Evolutionary conservation across 2,329 filamentous ascomycete species (phyloP).

Genomic region (Diaporthe amygdali): DNA sequence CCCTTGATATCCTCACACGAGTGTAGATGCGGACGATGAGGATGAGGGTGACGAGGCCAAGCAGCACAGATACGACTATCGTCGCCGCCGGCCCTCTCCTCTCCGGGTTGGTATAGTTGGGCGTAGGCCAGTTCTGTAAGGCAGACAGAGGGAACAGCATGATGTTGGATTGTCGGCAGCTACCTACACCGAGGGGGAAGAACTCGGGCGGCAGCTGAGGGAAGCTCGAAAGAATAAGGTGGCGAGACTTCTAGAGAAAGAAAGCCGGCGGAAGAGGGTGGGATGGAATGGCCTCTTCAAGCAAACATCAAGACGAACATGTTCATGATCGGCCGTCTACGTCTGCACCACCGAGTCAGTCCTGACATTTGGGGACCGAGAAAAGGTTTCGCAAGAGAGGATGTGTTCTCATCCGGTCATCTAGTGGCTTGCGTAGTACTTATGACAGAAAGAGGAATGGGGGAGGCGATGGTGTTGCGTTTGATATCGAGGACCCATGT

Average conservation of each 20-base stretch:
- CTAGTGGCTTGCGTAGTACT: slow-evolving; percentile 5
- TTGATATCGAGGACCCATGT: slow-evolving; percentile 7
- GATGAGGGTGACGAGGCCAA: slow-evolving; percentile 35
- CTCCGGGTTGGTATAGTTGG: slow-evolving; percentile 39
- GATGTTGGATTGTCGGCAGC: not conserved
- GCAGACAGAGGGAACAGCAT: slow-evolving; percentile 35
- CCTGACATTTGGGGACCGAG: not conserved
- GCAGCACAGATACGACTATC: slow-evolving; percentile 34
- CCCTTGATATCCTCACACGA: slow-evolving; percentile 38
- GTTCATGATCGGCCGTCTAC: not conserved
- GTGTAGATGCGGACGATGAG: slow-evolving; percentile 42
- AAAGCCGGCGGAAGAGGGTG: not conserved
- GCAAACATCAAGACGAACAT: slow-evolving; percentile 11
- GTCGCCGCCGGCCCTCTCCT: slow-evolving; percentile 35
- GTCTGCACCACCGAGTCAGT: not conserved
- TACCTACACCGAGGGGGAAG: not conserved
- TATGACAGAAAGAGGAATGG: not conserved
- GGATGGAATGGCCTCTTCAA: slow-evolving; percentile 16
- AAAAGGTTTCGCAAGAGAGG: slow-evolving; percentile 1
- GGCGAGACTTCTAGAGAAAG: not conserved
- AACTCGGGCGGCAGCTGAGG: not conserved
- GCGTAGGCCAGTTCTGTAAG: slow-evolving; percentile 35
- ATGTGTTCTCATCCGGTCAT: slow-evolving; percentile 6
- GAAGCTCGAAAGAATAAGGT: not conserved
- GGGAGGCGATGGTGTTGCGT: slow-evolving; percentile 1